Conservation (phyloP, 345 rosid species). For the Dovyalis caffra region DNA sequence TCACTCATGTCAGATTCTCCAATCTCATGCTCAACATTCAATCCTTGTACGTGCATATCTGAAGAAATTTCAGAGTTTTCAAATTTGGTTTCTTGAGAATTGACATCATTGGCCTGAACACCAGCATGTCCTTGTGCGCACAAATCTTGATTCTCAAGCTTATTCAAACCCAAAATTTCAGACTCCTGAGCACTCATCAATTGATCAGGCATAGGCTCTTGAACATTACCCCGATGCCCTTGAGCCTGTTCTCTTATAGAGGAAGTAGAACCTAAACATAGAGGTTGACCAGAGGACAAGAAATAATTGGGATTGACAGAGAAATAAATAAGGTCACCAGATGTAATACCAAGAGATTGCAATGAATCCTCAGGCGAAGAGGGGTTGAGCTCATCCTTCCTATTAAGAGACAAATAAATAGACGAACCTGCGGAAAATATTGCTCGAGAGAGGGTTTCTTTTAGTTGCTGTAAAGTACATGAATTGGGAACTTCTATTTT, state of each 20-base stretch:
- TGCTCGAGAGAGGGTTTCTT: conserved; percentile 26
- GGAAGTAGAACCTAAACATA: background rate
- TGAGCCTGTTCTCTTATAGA: background rate
- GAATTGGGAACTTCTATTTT: conserved; percentile 48
- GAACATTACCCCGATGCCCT: background rate
- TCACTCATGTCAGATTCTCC: background rate
- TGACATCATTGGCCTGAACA: background rate
- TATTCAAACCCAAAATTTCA: background rate
- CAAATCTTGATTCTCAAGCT: background rate
- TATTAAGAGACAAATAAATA: conserved; percentile 63
- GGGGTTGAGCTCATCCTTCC: conserved; percentile 53
- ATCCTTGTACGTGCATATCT: background rate
- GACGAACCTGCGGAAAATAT: conserved; percentile 25
- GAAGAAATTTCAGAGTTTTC: background rate
- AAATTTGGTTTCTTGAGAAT: background rate
- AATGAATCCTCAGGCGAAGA: conserved; percentile 46
- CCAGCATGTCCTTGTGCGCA: background rate
- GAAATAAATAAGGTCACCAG: conserved; percentile 72
- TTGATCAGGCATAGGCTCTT: background rate
- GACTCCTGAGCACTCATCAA: background rate
- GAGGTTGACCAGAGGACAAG: background rate
- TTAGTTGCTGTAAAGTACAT: conserved; percentile 39
- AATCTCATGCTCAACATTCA: background rate
- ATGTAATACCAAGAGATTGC: conserved; percentile 55
- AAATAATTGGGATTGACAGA: conserved; percentile 35